Evolutionary conservation across 164 flowering plant genomes (phyloP), one percentile per base, ranked within the genome.

Genomic region (Kingdonia uniflora): DNA sequence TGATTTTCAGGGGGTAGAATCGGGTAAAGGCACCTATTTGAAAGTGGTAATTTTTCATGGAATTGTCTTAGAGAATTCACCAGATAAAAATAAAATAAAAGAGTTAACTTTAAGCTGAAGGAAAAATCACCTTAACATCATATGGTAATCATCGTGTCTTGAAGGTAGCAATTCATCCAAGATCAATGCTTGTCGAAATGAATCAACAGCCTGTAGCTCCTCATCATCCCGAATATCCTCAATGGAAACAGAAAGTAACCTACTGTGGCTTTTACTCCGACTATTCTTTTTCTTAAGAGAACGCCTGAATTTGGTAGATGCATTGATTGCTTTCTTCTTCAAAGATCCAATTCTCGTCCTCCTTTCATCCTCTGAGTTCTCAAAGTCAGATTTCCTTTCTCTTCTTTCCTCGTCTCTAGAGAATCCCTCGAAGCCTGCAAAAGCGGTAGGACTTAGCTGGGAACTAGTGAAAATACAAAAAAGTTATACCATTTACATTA

Each of bases 211-310:
- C 63, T 67, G 63, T 14, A 79, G 73, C 71, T 89, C 95, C 68
- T 80, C 90, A 35, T 74, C 86, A 71, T 86, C 86, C 24, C 85
- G 77, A 38, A 84, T 72, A 72, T 89, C 97, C 72, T 86, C 94
- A 48, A 90, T 82, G 25, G 91, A 80, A 59, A 84, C 80, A 37
- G 95, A 80, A 69, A 73, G 80, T 46, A n/a, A n/a, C n/a, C 85
- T 71, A 40, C 75, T 77, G 60, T 76, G 85, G 65, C 83, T 76
- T 62, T 81, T 79, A 57, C 88, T 64, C 15, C 68, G 69, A 44
- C 74, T 61, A 51, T 76, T 68, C 74, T 79, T 87, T 61, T 84
- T 85, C 79, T 77, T 86, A n/a, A 89, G 79, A 58, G 92, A 81
- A 59, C 78, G 85, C 59, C 76, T 84, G 48, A 89, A 84, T 60